These are phyloP conservation scores for Monilinia aucupariae DNA, from an alignment of 2,329 filamentous ascomycete species.

Conservation along the genomic window DNA sequence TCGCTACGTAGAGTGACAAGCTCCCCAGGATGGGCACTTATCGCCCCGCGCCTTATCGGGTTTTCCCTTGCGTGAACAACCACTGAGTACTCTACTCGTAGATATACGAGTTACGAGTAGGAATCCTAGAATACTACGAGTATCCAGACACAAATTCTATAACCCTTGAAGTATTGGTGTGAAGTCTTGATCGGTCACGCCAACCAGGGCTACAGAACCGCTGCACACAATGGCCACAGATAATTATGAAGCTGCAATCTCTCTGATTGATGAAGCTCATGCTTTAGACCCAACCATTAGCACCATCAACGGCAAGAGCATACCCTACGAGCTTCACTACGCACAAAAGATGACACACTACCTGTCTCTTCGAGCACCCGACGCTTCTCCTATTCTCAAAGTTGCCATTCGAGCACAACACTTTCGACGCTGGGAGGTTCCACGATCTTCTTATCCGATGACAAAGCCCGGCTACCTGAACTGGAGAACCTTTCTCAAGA, in stretches of 20 bases:
- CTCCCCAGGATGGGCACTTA: no score
- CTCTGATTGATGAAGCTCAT: slow-evolving; percentile 69
- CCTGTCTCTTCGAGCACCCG: slow-evolving; percentile 55
- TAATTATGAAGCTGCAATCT: slow-evolving; percentile 48
- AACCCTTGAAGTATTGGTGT: neutral
- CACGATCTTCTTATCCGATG: slow-evolving; percentile 65
- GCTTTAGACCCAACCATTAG: slow-evolving; percentile 58
- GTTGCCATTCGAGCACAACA: slow-evolving; percentile 81
- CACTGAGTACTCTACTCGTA: no score
- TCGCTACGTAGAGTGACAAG: no score
- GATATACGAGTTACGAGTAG: no score
- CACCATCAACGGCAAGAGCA: slow-evolving; percentile 38
- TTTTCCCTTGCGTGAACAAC: neutral
- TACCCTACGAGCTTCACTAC: slow-evolving; percentile 79
- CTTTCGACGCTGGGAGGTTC: slow-evolving; percentile 77
- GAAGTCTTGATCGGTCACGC: neutral
- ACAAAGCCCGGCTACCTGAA: slow-evolving; percentile 70
- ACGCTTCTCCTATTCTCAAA: slow-evolving; percentile 60
- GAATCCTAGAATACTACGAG: no score
- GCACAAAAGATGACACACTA: slow-evolving; percentile 73
- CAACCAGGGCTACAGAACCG: neutral
- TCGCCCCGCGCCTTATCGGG: neutral
- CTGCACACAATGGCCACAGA: slow-evolving; percentile 5
- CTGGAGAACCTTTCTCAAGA: slow-evolving; percentile 73
- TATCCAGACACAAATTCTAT: neutral